These are phyloP conservation scores for Ceratorhiza oryzae-sativae DNA, from an alignment of 1,284 basidiomycete species.

Conservation along the genomic window DNA sequence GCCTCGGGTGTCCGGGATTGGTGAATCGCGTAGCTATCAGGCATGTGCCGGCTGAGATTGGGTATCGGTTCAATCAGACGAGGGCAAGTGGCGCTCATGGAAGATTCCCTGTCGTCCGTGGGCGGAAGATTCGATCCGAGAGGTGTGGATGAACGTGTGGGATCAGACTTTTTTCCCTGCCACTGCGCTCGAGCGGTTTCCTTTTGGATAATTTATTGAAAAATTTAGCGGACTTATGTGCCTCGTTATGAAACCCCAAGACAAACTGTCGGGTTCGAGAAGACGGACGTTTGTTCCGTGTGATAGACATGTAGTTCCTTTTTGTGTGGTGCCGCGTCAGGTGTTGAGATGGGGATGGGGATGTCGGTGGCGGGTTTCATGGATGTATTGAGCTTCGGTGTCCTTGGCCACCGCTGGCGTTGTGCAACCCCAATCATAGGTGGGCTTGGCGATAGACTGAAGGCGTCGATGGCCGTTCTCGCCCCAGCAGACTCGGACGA, in stretches of 20 bases:
- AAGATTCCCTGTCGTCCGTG: not conserved
- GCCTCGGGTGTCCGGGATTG: not conserved
- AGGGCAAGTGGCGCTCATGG: slow-evolving; percentile 4
- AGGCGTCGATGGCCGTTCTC: not conserved
- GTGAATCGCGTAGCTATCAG: slow-evolving; percentile 11
- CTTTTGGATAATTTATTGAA: not conserved
- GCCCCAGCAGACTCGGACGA: not conserved
- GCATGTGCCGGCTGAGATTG: not conserved
- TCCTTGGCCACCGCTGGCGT: not conserved
- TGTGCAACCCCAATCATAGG: not conserved
- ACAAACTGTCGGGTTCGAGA: not conserved
- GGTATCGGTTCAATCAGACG: slow-evolving; percentile 2
- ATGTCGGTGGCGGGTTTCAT: not conserved
- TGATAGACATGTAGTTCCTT: not conserved
- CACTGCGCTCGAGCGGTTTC: not conserved
- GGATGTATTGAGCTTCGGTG: not conserved
- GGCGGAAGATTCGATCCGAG: slow-evolving; percentile 6
- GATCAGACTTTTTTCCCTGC: not conserved
- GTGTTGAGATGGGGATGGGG: not conserved
- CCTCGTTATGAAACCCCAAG: not conserved
- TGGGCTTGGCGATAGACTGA: slow-evolving; percentile 10
- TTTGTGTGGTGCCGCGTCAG: not conserved
- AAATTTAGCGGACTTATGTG: not conserved
- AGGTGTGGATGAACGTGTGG: not conserved
- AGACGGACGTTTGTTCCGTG: not conserved